A percentile compares a stretch with the other conserved stretches of the same genome.
Evolutionary conservation across 2,329 filamentous ascomycete species (phyloP).

Genomic region (Iodosphaeria phyllophila): DNA sequence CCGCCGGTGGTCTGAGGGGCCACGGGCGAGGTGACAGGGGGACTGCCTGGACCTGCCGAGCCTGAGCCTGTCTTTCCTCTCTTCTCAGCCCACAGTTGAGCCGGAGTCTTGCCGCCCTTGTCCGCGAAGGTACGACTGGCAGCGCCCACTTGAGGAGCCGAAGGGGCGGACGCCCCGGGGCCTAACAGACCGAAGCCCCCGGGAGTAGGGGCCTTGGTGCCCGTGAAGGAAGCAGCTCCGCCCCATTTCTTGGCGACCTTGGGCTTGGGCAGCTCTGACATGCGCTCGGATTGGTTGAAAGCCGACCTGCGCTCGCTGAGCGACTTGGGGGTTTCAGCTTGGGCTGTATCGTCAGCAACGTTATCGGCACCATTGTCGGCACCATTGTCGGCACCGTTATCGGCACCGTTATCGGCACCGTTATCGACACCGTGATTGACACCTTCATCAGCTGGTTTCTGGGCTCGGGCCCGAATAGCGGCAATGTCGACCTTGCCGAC

Average conservation of each 20-base stretch:
- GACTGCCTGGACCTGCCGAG: slow-evolving; percentile 23
- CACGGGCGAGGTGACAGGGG: slow-evolving; percentile 32
- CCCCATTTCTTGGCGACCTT: slow-evolving; percentile 87
- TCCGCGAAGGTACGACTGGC: slow-evolving; percentile 91
- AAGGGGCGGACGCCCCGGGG: slow-evolving; percentile 34
- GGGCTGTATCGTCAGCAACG: too few relatives aligned
- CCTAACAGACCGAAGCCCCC: slow-evolving; percentile 44
- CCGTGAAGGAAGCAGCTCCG: slow-evolving; percentile 51
- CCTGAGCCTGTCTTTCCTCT: slow-evolving; percentile 56
- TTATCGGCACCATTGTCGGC: too few relatives aligned
- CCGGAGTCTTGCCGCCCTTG: slow-evolving; percentile 85
- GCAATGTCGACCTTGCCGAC: slow-evolving; percentile 95
- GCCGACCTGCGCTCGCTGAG: slow-evolving; percentile 60
- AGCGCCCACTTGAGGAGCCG: slow-evolving; percentile 38
- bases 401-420: too few relatives aligned
- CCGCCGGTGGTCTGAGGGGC: slow-evolving; percentile 47
- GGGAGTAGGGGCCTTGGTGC: slow-evolving; percentile 77
- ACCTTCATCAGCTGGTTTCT: slow-evolving; percentile 44
- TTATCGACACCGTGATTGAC: too few relatives aligned
- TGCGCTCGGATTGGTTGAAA: slow-evolving; percentile 58
- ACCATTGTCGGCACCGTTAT: too few relatives aligned
- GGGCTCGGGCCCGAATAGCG: slow-evolving; percentile 70
- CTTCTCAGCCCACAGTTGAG: slow-evolving; percentile 94
- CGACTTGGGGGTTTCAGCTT: slow-evolving; percentile 31
- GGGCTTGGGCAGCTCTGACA: slow-evolving; percentile 81